A percentile compares a stretch with the other conserved stretches of the same genome.
Conservation (phyloP, 805 yeast species). For the Komagataella pseudopastoris region DNA sequence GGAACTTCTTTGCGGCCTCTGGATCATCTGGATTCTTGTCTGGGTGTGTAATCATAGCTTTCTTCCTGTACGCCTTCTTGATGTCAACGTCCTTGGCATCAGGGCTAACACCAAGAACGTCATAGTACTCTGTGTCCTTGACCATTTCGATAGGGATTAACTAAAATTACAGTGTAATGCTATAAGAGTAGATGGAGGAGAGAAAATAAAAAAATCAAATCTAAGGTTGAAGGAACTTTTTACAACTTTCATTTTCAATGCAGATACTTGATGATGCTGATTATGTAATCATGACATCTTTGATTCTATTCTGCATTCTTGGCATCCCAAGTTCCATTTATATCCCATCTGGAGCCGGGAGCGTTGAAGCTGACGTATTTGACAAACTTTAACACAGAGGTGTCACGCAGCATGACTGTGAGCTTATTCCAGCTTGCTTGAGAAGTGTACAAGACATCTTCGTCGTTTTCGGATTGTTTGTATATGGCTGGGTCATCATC, state of each 20-base stretch:
- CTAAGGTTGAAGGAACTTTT: neutral
- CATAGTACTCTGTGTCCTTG: conserved; percentile 80
- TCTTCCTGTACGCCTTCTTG: conserved; percentile 86
- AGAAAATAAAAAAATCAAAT: neutral
- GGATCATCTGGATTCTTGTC: conserved; percentile 96
- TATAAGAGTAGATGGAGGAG: neutral
- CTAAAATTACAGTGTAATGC: neutral
- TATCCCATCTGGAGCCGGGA: conserved; percentile 88
- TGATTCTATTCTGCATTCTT: conserved; percentile 20
- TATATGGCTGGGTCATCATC: conserved; percentile 87
- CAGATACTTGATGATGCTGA: neutral
- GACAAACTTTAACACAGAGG: conserved; percentile 77
- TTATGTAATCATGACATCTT: neutral
- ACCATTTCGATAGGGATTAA: conserved; percentile 36
- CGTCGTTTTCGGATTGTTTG: conserved; percentile 49
- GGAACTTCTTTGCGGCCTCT: conserved; percentile 77
- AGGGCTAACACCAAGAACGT: conserved; percentile 51
- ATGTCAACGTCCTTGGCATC: conserved; percentile 72
- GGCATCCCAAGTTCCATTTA: conserved; percentile 69
- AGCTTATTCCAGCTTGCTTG: conserved; percentile 80
- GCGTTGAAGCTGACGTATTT: conserved; percentile 86
- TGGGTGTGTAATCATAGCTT: conserved; percentile 85
- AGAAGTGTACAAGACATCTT: conserved; percentile 63
- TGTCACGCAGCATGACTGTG: conserved; percentile 68
- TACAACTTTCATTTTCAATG: neutral